These are phyloP conservation scores for Omphalea diandra DNA, from an alignment of 441 rosid genomes.

Conservation along the genomic window DNA sequence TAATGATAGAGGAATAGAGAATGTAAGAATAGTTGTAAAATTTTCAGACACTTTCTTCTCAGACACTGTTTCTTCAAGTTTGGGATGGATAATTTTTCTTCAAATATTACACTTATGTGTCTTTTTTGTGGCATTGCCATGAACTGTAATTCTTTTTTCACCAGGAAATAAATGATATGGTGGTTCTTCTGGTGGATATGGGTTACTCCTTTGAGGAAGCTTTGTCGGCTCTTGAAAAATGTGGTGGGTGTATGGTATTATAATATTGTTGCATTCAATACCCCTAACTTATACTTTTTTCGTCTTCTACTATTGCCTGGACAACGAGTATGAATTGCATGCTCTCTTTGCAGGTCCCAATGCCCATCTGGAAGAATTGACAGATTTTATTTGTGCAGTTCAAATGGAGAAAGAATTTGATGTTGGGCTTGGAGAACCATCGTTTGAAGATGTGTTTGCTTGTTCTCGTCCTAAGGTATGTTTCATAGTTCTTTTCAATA, in stretches of 20 bases:
- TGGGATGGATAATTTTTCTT: not conserved
- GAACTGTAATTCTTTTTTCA: not conserved
- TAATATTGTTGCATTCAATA: not conserved
- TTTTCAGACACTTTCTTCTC: not conserved
- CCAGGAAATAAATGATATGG: not conserved
- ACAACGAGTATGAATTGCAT: not conserved
- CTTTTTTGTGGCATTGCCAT: not conserved
- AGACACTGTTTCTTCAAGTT: not conserved
- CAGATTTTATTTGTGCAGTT: constrained; percentile 33
- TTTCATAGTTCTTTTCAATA: constrained; percentile 5
- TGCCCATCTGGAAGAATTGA: constrained; percentile 27
- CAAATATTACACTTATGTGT: not conserved
- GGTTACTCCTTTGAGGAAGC: constrained; percentile 1
- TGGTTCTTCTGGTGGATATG: not conserved
- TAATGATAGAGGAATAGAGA: no score
- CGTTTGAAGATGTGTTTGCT: constrained; percentile 5
- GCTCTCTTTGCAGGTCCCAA: constrained; percentile 16
- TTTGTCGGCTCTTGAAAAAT: not conserved
- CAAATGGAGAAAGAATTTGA: constrained; percentile 20
- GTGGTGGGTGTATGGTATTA: not conserved
- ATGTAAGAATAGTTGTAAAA: not conserved
- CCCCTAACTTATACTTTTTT: not conserved
- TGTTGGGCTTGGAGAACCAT: constrained; percentile 8
- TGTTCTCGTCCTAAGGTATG: constrained; percentile 5
- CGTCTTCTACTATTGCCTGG: not conserved